Conservation (phyloP, 306 rosid species). For the Cucurbita pepo region DNA sequence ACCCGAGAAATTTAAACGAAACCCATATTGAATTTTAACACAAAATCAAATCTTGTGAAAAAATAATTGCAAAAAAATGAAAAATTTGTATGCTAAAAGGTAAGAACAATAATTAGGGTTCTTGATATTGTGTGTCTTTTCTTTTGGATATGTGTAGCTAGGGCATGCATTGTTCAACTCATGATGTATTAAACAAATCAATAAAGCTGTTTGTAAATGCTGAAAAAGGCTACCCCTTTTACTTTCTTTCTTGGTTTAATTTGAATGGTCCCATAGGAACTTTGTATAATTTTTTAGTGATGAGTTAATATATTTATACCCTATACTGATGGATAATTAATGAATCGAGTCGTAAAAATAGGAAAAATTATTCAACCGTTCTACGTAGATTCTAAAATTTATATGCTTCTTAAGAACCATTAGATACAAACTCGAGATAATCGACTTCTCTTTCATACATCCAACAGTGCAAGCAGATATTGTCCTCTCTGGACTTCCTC, state of each 20-base stretch:
- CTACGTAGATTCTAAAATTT: too few species aligned
- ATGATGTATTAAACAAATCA: constrained; percentile 14
- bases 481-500: too few species aligned
- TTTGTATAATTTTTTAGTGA: not conserved
- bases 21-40: not conserved
- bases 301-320: not conserved
- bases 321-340: not conserved
- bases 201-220: constrained; percentile 19
- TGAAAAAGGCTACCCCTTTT: not conserved
- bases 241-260: not conserved
- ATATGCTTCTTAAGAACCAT: not conserved
- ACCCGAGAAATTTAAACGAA: not conserved
- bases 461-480: too few species aligned
- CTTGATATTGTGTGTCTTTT: not conserved
- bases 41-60: not conserved
- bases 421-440: not conserved
- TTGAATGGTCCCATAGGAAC: constrained; percentile 1
- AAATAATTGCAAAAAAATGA: constrained; percentile 8
- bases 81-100: not conserved
- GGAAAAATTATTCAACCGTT: too few species aligned
- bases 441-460: not conserved
- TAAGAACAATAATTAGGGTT: constrained; percentile 9
- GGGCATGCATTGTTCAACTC: constrained; percentile 12
- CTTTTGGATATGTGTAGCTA: not conserved
- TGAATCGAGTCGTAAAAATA: not conserved